These are phyloP conservation scores for Salvia sclarea DNA, from an alignment of 305 asterid species.

Conservation along the genomic window DNA sequence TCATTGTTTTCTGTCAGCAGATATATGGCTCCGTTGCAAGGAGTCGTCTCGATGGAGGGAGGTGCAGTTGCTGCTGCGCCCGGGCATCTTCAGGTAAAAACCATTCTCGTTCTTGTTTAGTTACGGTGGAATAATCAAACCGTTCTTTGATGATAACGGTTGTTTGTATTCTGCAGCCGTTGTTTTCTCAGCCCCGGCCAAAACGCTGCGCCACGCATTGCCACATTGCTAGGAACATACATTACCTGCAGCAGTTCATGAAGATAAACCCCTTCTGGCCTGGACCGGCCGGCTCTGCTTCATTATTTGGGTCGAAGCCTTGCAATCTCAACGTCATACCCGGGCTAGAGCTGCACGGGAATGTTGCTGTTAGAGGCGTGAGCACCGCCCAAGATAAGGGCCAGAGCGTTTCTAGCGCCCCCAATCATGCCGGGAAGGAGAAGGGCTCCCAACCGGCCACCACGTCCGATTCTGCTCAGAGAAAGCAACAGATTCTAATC, in stretches of 20 bases:
- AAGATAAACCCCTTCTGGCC: slow-evolving; percentile 86
- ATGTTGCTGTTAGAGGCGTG: slow-evolving; percentile 42
- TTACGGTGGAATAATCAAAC: not conserved
- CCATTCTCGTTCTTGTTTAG: not conserved
- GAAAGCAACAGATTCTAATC: slow-evolving; percentile 78
- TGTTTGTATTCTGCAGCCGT: slow-evolving; percentile 46
- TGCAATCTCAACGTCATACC: slow-evolving; percentile 60
- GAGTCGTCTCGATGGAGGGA: slow-evolving; percentile 83
- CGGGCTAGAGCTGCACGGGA: slow-evolving; percentile 52
- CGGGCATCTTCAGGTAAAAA: slow-evolving; percentile 64
- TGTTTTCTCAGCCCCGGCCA: slow-evolving; percentile 83
- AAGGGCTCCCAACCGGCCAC: slow-evolving; percentile 55
- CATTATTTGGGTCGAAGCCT: slow-evolving; percentile 50
- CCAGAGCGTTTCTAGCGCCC: slow-evolving; percentile 42
- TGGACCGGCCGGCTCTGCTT: slow-evolving; percentile 60
- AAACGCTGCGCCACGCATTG: slow-evolving; percentile 95
- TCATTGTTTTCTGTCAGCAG: slow-evolving; percentile 41
- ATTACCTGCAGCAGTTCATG: slow-evolving; percentile 67
- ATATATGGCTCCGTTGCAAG: slow-evolving; percentile 91
- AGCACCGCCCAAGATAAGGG: slow-evolving; percentile 58
- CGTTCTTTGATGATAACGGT: not conserved
- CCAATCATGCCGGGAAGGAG: slow-evolving; percentile 58
- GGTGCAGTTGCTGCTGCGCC: slow-evolving; percentile 54
- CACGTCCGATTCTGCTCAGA: slow-evolving; percentile 61
- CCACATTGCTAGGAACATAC: slow-evolving; percentile 87